These are phyloP conservation scores for Agapanthus africanus DNA, from an alignment of 106 monocot species.

Conservation along the genomic window DNA sequence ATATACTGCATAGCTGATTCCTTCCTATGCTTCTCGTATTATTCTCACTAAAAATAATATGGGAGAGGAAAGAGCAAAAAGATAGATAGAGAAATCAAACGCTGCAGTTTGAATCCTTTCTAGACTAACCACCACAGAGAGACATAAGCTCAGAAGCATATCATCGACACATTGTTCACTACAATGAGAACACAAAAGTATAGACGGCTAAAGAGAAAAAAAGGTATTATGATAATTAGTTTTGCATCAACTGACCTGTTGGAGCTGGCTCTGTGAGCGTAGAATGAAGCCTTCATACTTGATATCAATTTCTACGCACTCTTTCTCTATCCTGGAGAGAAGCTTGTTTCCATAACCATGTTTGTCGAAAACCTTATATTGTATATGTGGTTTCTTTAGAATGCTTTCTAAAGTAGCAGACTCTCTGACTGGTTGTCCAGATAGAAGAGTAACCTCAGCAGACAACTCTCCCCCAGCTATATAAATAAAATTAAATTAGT, in stretches of 20 bases:
- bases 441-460: constrained; percentile 63
- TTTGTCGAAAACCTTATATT: constrained; percentile 81
- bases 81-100: no score
- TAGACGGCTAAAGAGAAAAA: background rate
- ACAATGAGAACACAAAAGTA: background rate
- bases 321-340: constrained; percentile 83
- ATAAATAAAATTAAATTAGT: background rate
- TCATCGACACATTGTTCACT: background rate
- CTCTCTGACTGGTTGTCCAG: constrained; percentile 78
- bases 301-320: constrained; percentile 99
- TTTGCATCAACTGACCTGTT: constrained; percentile 62
- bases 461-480: constrained; percentile 63
- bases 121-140: background rate
- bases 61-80: no score
- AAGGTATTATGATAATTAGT: no score
- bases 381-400: constrained; percentile 91
- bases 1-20: no score
- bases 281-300: constrained; percentile 93
- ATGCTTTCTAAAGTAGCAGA: constrained; percentile 66
- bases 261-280: constrained; percentile 87
- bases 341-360: constrained; percentile 74
- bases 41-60: no score
- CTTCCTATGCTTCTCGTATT: no score
- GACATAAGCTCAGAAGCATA: background rate
- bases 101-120: background rate